Base-by-base conservation (phyloP, 148 eudicot species). In the Chenopodium formosanum region DNA sequence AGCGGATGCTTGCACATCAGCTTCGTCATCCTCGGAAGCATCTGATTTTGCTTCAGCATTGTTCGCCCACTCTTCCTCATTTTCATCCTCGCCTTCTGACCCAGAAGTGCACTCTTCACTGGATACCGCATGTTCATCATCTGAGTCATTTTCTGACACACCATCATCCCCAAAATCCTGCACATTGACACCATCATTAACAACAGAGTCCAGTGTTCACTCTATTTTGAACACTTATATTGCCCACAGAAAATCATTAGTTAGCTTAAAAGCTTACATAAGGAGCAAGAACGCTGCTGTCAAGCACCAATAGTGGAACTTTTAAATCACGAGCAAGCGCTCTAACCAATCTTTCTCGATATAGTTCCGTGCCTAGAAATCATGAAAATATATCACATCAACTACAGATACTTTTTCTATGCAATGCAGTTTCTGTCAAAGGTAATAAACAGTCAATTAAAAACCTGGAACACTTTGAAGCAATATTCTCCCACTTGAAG, bases 391-490 rank as follows among this genome's bases (percentile, higher is more conserved):
- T 83, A 46, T 29, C 23, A 75, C 17, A 22, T 60, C 22, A 70
- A 50, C 29, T 32, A 4, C 20, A 71, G 64, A 34, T 56, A 60
- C 53, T 50, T 40, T 17, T 60, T 32, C 34, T 31, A 80, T 5
- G 31, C 65, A 76, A 64, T 64, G 34, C 13, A 80, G 63, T 78
- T 7, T 50, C 3, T 47, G 75, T 13, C 77, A 23, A 74, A 66
- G 25, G 7, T 37, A 27, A 19, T 70, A 48, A 64, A 7, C 69
- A 52, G 62, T 52, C 22, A 84, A 17, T 78, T 69, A 80, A 19
- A 78, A 79, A 95, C 99, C 99, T 87, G 99, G 98, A 80, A 89
- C 83, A 83, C 99, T 96, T 89, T 92, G 99, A 74, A 96, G 97
- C 81, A 96, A 78, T 84, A 96, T 96, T 82, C 93, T 96, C 82